Percentiles rank a stretch among this genome's conserved stretches.
These are phyloP conservation scores for Penicillium dipodomyicola DNA, from an alignment of 495 filamentous ascomycete species.

Conservation along the genomic window DNA sequence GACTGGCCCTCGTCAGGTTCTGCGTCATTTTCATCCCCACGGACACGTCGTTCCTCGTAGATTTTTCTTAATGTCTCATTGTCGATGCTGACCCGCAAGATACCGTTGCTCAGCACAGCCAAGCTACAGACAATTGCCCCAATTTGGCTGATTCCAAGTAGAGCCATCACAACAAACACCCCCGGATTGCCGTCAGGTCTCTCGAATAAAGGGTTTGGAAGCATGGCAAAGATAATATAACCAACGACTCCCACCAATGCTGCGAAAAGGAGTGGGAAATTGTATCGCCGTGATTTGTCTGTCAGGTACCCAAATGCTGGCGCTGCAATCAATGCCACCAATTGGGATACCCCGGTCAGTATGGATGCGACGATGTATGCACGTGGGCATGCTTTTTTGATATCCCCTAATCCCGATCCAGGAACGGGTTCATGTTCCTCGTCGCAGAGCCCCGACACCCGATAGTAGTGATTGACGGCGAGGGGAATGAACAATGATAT, in stretches of 20 bases:
- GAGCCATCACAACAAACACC: conserved; percentile 71
- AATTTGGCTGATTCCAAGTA: conserved; percentile 89
- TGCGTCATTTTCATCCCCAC: conserved; percentile 16
- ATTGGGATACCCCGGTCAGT: conserved; percentile 82
- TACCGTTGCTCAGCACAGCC: conserved; percentile 75
- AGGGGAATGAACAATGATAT: conserved; percentile 94
- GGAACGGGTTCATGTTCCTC: conserved; percentile 53
- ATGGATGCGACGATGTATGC: conserved; percentile 85
- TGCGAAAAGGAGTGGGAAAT: conserved; percentile 70
- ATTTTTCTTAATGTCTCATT: conserved; percentile 35
- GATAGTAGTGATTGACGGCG: conserved; percentile 86
- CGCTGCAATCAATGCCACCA: conserved; percentile 78
- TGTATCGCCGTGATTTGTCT: conserved; percentile 57
- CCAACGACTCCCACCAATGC: conserved; percentile 70
- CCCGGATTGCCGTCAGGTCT: conserved; percentile 54
- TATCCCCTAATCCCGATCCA: conserved; percentile 53
- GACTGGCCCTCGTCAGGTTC: conserved; percentile 35
- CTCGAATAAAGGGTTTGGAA: conserved; percentile 68
- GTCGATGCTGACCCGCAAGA: conserved; percentile 50
- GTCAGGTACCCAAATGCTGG: conserved; percentile 83
- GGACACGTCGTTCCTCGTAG: conserved; percentile 28
- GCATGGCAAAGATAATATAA: conserved; percentile 67
- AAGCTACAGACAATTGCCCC: conserved; percentile 92
- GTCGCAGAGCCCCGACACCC: conserved; percentile 72
- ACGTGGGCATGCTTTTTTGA: conserved; percentile 74